phyloP scores from a whole-genome alignment of 2,329 filamentous ascomycete genomes.

The Xylariaceae sp. region DNA sequence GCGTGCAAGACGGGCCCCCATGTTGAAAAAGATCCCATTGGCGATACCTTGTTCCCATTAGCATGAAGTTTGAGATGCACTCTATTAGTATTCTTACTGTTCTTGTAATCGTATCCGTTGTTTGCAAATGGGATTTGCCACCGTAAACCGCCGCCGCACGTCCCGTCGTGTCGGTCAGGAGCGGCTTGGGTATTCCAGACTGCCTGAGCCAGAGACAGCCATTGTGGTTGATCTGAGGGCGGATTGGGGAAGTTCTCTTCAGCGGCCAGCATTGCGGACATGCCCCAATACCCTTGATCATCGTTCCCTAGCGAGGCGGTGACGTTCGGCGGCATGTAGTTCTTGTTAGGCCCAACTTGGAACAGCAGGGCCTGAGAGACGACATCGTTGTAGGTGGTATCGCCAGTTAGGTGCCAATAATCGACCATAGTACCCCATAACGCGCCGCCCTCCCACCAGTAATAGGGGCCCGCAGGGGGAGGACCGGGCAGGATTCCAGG shows the following conservation, averaged over 20 bases:
- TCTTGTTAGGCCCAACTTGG: conserved; percentile 43
- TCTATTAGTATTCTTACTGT: conserved; percentile 26
- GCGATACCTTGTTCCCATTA: conserved; percentile 37
- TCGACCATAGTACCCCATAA: conserved; percentile 35
- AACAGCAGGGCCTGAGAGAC: conserved; percentile 43
- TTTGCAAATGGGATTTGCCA: conserved; percentile 66
- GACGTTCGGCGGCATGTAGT: conserved; percentile 47
- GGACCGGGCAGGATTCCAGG: conserved; percentile 34
- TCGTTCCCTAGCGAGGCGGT: conserved; percentile 47
- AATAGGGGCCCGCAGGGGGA: conserved; percentile 34
- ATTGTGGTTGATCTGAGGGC: conserved; percentile 47
- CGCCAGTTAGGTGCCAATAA: conserved; percentile 51
- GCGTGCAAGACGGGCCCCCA: conserved; percentile 55
- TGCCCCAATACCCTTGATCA: conserved; percentile 61
- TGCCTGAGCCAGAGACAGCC: conserved; percentile 61
- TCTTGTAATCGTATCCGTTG: conserved; percentile 44
- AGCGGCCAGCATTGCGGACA: conserved; percentile 58
- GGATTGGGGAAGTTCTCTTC: conserved; percentile 60
- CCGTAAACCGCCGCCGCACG: conserved; percentile 59
- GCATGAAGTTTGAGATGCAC: not conserved
- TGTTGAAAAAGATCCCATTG: conserved; percentile 48
- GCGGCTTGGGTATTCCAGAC: conserved; percentile 60
- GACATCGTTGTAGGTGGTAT: conserved; percentile 48
- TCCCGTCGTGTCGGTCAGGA: conserved; percentile 52
- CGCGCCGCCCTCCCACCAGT: conserved; percentile 36